phyloP scores from a whole-genome alignment of 495 filamentous ascomycete species.

The Penicillium coffeae region DNA sequence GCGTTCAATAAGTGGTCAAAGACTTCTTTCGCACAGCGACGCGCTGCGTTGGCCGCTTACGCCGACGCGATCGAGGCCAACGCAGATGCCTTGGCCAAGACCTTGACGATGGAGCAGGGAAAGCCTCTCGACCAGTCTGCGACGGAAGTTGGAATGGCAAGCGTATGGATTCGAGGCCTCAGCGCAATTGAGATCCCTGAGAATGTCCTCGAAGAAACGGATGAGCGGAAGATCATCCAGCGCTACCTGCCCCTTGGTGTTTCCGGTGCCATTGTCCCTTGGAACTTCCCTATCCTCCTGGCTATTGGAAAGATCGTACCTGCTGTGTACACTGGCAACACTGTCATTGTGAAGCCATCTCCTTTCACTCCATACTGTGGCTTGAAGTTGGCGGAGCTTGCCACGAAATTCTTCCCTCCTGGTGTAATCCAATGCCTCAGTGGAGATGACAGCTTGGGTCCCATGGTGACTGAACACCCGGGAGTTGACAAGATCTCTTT shows the following conservation, averaged over 20 bases:
- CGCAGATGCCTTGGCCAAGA: conserved; percentile 40
- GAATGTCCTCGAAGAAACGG: conserved; percentile 45
- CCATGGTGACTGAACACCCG: conserved; percentile 53
- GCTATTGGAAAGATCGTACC: conserved; percentile 52
- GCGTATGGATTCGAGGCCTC: conserved; percentile 21
- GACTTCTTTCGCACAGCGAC: conserved; percentile 50
- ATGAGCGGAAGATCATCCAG: conserved; percentile 35
- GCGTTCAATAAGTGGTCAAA: conserved; percentile 53
- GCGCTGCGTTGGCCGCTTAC: conserved; percentile 50
- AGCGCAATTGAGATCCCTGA: conserved; percentile 20
- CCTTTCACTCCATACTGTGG: conserved; percentile 66
- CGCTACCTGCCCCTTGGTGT: conserved; percentile 50
- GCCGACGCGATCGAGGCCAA: conserved; percentile 45
- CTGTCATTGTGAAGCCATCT: conserved; percentile 57
- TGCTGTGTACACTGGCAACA: conserved; percentile 56
- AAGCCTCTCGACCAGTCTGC: conserved; percentile 42
- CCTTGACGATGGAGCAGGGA: conserved; percentile 55
- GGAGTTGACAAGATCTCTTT: conserved; percentile 66
- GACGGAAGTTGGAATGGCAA: conserved; percentile 23
- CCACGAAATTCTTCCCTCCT: conserved; percentile 55
- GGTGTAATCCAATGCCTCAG: conserved; percentile 66
- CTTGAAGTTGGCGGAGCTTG: conserved; percentile 61
- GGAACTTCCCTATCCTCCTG: conserved; percentile 59
- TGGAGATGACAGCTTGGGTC: conserved; percentile 62
- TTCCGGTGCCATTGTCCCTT: conserved; percentile 51